A percentile compares a stretch with the other conserved stretches of the same genome.
Conservation (phyloP, 352 stramenopile genomes). For the Phytophthora pini region DNA sequence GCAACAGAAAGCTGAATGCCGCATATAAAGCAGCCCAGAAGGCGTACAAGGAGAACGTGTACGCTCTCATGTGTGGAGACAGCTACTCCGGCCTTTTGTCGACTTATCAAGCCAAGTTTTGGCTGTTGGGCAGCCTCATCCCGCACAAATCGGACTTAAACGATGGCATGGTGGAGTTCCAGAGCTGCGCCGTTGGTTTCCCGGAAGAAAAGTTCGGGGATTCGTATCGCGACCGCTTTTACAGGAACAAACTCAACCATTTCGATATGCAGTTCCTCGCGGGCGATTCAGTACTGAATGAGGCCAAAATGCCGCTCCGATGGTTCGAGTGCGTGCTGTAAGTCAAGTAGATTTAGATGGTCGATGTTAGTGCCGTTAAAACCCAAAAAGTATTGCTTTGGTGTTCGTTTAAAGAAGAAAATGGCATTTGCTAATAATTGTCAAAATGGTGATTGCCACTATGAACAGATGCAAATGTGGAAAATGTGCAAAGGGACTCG, state of each 20-base stretch:
- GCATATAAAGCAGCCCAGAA: constrained; percentile 35
- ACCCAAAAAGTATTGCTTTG: not conserved
- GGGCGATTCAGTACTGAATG: constrained; percentile 47
- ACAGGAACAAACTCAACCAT: constrained; percentile 63
- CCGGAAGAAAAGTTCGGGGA: constrained; percentile 38
- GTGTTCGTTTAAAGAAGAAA: too few relatives aligned
- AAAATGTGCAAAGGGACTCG: constrained; percentile 3
- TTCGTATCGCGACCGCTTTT: constrained; percentile 47
- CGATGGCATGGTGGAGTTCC: constrained; percentile 38
- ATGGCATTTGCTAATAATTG: too few relatives aligned
- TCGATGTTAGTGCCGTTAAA: not conserved
- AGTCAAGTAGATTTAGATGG: not conserved
- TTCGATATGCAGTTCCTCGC: constrained; percentile 56
- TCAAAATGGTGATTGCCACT: not conserved
- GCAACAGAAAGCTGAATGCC: constrained; percentile 9
- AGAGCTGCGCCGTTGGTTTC: constrained; percentile 35
- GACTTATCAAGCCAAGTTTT: constrained; percentile 23
- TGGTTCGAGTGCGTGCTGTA: constrained; percentile 66
- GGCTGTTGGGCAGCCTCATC: constrained; percentile 23
- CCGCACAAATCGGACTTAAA: constrained; percentile 35
- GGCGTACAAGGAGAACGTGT: constrained; percentile 33
- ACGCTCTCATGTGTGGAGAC: constrained; percentile 37
- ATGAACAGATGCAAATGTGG: constrained; percentile 4
- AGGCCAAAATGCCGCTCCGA: constrained; percentile 57
- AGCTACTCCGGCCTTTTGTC: constrained; percentile 36